Percentiles rank a stretch among this genome's conserved stretches.
phyloP scores from a whole-genome alignment of 305 asterid genomes.

The Galium porrigens region DNA sequence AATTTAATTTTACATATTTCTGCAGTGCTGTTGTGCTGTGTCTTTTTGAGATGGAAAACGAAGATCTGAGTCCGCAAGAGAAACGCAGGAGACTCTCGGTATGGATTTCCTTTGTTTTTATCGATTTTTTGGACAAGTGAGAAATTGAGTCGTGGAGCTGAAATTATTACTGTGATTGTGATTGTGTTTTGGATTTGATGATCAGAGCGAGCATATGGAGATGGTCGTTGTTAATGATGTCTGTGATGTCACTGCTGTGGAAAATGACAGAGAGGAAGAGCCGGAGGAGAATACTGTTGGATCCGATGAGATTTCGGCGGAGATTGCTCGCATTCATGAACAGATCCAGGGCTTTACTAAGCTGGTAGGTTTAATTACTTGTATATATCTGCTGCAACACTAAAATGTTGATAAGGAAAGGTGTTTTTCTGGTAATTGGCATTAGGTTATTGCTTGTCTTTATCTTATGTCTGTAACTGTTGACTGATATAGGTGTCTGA shows the following conservation, averaged over 20 bases:
- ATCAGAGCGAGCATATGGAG: slow-evolving; percentile 29
- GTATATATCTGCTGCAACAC: not conserved
- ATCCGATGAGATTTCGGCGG: slow-evolving; percentile 56
- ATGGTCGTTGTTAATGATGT: slow-evolving; percentile 19
- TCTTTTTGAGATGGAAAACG: slow-evolving; percentile 30
- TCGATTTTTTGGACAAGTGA: not conserved
- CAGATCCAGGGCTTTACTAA: slow-evolving; percentile 60
- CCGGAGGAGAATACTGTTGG: slow-evolving; percentile 26
- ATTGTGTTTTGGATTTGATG: not conserved
- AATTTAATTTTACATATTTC: not conserved
- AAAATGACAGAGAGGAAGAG: slow-evolving; percentile 40
- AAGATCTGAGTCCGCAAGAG: slow-evolving; percentile 20
- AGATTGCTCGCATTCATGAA: slow-evolving; percentile 62
- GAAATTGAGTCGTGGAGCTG: not conserved
- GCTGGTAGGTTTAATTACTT: slow-evolving; percentile 35
- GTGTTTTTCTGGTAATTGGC: not conserved
- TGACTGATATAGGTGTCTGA: slow-evolving; percentile 50
- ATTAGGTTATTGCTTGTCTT: slow-evolving; percentile 11
- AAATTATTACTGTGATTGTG: not conserved
- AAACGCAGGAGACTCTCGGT: slow-evolving; percentile 58
- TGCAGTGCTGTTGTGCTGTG: slow-evolving; percentile 8
- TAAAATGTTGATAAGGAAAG: not conserved
- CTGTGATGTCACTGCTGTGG: slow-evolving; percentile 25
- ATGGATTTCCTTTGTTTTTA: slow-evolving; percentile 6
- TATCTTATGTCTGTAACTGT: slow-evolving; percentile 15